phyloP scores from a whole-genome alignment of 78 protist species.

The Andalucia godoyi region DNA sequence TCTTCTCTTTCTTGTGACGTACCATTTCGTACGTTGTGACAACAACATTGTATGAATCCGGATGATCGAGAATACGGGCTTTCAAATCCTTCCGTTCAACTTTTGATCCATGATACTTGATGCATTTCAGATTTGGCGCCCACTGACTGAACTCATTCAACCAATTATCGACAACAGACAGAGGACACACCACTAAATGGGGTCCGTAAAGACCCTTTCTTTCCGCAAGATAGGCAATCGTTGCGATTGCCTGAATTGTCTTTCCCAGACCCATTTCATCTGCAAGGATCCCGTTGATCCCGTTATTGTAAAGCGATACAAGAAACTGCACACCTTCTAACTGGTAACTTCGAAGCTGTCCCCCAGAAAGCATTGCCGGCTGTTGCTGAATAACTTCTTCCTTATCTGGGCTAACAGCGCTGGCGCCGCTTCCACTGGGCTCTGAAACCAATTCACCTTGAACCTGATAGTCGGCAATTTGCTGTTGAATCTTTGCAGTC shows the following conservation, averaged over 20 bases:
- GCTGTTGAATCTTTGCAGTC: too few species aligned
- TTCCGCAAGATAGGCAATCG: not conserved
- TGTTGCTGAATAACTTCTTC: not conserved
- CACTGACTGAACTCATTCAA: constrained; percentile 71
- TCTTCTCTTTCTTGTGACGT: constrained; percentile 22
- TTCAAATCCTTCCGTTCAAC: constrained; percentile 22
- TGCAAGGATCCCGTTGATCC: constrained; percentile 33
- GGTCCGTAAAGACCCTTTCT: constrained; percentile 54
- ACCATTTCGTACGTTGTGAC: constrained; percentile 81
- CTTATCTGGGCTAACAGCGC: not conserved
- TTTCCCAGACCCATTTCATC: constrained; percentile 85
- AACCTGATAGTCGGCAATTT: too few species aligned
- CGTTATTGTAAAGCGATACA: not conserved
- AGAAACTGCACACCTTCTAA: constrained; percentile 62
- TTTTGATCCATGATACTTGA: constrained; percentile 58
- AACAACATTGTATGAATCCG: constrained; percentile 48
- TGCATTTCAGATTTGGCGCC: constrained; percentile 51
- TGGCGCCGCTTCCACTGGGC: too few species aligned
- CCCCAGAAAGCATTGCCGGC: constrained; percentile 9
- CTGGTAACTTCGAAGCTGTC: constrained; percentile 84
- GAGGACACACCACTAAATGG: constrained; percentile 87
- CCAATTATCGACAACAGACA: constrained; percentile 91
- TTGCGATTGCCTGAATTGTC: constrained; percentile 42
- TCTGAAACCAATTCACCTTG: too few species aligned
- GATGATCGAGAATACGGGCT: not conserved